These are phyloP conservation scores for Cryphonectria japonica DNA, from an alignment of 2,329 filamentous ascomycete genomes.

Conservation along the genomic window DNA sequence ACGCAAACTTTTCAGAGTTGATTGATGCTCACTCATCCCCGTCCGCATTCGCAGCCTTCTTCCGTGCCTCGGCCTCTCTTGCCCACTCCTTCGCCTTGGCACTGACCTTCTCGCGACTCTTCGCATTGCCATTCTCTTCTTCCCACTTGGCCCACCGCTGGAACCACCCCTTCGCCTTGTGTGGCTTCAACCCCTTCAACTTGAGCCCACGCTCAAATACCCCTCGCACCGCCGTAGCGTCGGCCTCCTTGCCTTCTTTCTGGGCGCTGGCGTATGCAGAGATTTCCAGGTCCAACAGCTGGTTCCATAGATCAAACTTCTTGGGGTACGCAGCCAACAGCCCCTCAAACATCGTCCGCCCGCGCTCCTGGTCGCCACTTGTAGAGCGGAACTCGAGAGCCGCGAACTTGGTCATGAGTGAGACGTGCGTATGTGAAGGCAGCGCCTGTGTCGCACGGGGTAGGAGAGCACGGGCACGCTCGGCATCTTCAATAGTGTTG, in stretches of 20 bases:
- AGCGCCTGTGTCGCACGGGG: conserved; percentile 85
- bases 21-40: conserved; percentile 28
- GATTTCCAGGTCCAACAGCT: conserved; percentile 85
- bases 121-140: conserved; percentile 70
- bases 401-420: conserved; percentile 84
- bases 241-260: conserved; percentile 49
- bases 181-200: conserved; percentile 74
- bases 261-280: conserved; percentile 58
- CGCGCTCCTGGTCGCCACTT: conserved; percentile 84
- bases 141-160: conserved; percentile 92
- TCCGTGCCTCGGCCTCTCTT: conserved; percentile 49
- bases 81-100: conserved; percentile 74
- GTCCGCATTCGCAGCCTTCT: conserved; percentile 38
- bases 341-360: conserved; percentile 91
- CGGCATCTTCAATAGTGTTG: conserved; percentile 69
- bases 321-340: conserved; percentile 84
- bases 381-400: conserved; percentile 87
- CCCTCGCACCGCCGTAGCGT: conserved; percentile 64
- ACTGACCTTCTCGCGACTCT: conserved; percentile 71
- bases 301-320: conserved; percentile 90
- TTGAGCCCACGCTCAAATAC: conserved; percentile 81
- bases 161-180: conserved; percentile 86
- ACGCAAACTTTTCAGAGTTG: not conserved
- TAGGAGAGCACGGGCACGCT: conserved; percentile 77
- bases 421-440: conserved; percentile 63